Conservation (phyloP, 805 yeast species). For the Metschnikowia henanensis region DNA sequence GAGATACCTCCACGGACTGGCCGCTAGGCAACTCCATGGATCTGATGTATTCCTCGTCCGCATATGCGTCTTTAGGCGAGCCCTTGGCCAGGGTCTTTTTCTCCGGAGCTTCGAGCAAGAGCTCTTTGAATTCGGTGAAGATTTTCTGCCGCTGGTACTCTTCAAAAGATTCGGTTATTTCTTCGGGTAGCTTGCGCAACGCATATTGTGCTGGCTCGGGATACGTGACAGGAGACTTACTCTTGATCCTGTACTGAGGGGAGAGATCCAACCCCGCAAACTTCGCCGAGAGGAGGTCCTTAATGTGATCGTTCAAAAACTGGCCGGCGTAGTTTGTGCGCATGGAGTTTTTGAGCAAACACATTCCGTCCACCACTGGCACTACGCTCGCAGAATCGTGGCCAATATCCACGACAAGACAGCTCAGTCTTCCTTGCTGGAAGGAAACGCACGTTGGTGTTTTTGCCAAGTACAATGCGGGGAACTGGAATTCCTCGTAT, state of each 20-base stretch:
- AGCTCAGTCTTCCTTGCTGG: slow-evolving; percentile 85
- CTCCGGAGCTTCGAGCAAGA: slow-evolving; percentile 57
- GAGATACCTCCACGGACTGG: slow-evolving; percentile 98
- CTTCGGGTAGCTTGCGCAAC: slow-evolving; percentile 24
- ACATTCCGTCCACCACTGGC: slow-evolving; percentile 82
- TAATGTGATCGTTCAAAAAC: slow-evolving; percentile 56
- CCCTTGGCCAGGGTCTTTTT: slow-evolving; percentile 23
- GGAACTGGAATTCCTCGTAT: slow-evolving; percentile 67
- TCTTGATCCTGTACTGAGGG: slow-evolving; percentile 47
- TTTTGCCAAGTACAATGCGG: slow-evolving; percentile 80
- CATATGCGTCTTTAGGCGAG: slow-evolving; percentile 27
- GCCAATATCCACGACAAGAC: slow-evolving; percentile 84
- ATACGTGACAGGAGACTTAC: slow-evolving; percentile 39
- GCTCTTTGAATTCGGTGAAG: slow-evolving; percentile 75
- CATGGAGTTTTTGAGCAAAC: slow-evolving; percentile 65
- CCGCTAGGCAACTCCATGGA: slow-evolving; percentile 97
- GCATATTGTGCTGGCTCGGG: slow-evolving; percentile 30
- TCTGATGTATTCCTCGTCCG: slow-evolving; percentile 36
- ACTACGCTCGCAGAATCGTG: slow-evolving; percentile 76
- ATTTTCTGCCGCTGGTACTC: slow-evolving; percentile 56
- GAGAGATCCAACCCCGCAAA: slow-evolving; percentile 30
- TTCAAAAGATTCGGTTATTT: slow-evolving; percentile 50
- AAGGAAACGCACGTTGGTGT: slow-evolving; percentile 88
- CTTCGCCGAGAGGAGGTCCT: slow-evolving; percentile 36
- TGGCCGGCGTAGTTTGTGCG: slow-evolving; percentile 76